Percentiles rank a stretch among this genome's conserved stretches.
Evolutionary conservation across 1,284 basidiomycete species (phyloP).

Genomic region (Pholiota adiposa): DNA sequence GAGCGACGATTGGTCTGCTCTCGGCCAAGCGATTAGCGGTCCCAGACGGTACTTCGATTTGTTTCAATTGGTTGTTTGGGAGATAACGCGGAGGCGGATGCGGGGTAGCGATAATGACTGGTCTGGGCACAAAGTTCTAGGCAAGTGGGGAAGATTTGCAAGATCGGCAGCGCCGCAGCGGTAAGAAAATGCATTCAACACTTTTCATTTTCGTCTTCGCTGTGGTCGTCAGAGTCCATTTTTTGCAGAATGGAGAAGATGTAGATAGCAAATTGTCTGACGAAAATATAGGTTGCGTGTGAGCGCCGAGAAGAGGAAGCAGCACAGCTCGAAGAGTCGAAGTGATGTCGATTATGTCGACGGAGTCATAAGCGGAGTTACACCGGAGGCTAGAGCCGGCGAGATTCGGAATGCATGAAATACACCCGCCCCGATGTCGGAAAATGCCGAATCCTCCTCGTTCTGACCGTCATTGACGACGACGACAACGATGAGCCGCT

Average conservation of each 20-base stretch:
- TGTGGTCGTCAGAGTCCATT: background rate
- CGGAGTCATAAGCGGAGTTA: background rate
- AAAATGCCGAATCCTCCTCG: background rate
- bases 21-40: background rate
- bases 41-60: background rate
- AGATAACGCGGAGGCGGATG: background rate
- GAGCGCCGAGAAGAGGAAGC: background rate
- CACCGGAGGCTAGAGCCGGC: background rate
- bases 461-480: background rate
- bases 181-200: too few species aligned
- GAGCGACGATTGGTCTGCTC: background rate
- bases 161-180: too few species aligned
- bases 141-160: background rate
- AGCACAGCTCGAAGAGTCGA: background rate
- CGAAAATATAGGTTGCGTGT: background rate
- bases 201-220: background rate
- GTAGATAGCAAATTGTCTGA: background rate
- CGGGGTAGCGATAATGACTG: background rate
- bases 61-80: background rate
- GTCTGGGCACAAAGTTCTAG: background rate
- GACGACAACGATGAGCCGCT: constrained; percentile 7
- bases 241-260: background rate
- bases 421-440: background rate
- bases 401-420: background rate
- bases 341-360: background rate